Base-by-base conservation (phyloP, 306 rosid species). In the Cotoneaster glaucophyllus region DNA sequence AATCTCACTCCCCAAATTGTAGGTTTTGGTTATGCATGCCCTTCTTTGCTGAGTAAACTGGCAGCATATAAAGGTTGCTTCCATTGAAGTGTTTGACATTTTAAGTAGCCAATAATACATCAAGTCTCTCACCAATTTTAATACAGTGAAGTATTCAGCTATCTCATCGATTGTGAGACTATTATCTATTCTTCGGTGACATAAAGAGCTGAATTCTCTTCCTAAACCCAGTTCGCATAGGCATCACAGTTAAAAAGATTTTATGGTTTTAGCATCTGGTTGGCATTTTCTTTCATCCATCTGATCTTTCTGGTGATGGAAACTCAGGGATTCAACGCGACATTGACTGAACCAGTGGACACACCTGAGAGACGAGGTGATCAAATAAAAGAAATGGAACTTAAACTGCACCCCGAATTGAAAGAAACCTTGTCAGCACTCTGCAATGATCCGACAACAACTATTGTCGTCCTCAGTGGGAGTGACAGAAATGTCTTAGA, bases 301-400 rank as follows among this genome's bases (percentile, higher is more conserved):
- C 71, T 79, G 62, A 61, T 77, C 63, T 68, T 75, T 67, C 71
- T 70, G 82, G 69, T 76, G 81, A 70, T 81, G 70, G 63, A 70
- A 70, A 43, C 80, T 68, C 62, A 94, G 98, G 98, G 98, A 76
- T 92, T 94, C 87, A 94, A 94, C 74, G 90, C 90, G 25, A 88
- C 97, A n/a, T 64, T 94, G 86, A 94, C 98, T 37, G 97, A 90
- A 78, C 93, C 93, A 69, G 89, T 94, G 52, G 96, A 94, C 87
- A 87, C 86, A n/a, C 81, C 77, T 11, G 90, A 81, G 75, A 79
- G 83, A 82, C 89, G 85, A 80, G 97, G 97, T 39, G 98, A 91
- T 83, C 98, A 90, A 79, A 87, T 87, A 74, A 88, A 86, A 86
- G 97, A 88, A 82, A 91, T 88, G 95, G 96, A 94, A 63, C 95